phyloP scores from a whole-genome alignment of 2,329 filamentous ascomycete genomes.

The Fusarium sp. region DNA sequence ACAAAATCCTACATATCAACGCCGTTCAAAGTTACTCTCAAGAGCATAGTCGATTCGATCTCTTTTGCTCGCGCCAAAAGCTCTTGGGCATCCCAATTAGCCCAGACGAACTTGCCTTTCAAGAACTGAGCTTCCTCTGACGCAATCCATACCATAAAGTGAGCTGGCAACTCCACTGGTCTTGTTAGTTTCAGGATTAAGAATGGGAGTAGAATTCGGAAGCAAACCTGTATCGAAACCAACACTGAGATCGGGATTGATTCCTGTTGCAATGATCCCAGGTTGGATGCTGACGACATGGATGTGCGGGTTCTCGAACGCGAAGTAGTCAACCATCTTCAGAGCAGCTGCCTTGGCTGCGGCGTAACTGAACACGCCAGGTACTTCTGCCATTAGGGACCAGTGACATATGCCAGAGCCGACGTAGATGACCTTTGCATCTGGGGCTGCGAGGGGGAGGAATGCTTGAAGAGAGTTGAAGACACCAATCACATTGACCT shows the following conservation, averaged over 20 bases:
- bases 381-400: conserved; percentile 11
- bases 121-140: not conserved
- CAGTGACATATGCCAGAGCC: conserved; percentile 34
- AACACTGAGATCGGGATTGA: conserved; percentile 17
- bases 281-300: conserved; percentile 52
- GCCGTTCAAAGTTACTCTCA: not conserved
- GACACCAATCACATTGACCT: conserved; percentile 35
- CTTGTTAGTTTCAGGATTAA: rapidly evolving
- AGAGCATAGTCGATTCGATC: not conserved
- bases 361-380: conserved; percentile 43
- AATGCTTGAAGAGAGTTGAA: conserved; percentile 42
- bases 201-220: rapidly evolving
- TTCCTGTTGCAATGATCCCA: conserved; percentile 50
- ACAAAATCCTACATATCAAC: not conserved
- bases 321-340: conserved; percentile 48
- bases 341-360: conserved; percentile 46
- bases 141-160: conserved; percentile 13
- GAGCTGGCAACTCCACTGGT: conserved; percentile 9
- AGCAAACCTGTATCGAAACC: not conserved
- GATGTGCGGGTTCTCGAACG: conserved; percentile 47
- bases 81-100: conserved; percentile 9
- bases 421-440: conserved; percentile 34
- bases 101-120: conserved; percentile 1
- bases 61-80: not conserved
- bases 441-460: conserved; percentile 8